Evolutionary conservation across 768 basidiomycete genomes (phyloP), one percentile per base, ranked within the genome.

Genomic region (Leccinum disarticulatum): DNA sequence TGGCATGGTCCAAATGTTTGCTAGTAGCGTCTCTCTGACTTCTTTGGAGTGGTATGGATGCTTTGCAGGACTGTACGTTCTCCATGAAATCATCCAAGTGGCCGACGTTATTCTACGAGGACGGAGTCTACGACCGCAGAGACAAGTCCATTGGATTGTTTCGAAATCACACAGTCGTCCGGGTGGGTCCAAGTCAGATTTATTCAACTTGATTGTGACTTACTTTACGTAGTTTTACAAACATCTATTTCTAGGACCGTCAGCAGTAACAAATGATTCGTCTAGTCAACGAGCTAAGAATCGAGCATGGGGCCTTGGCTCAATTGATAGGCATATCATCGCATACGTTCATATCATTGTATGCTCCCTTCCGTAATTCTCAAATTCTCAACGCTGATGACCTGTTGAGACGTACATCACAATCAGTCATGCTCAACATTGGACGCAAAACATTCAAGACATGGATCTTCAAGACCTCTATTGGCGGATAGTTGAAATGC

Each of bases 391-490:
- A 19, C 6, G 41, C 41, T 43, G n/a, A 43, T 10, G 14, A 43
- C n/a, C 41, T 9, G 17, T 36, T 5, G 4, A 59, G 53, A 38
- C 35, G 0, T 59, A 59, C 35, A 28, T 59, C 3, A 59, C 54
- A 15, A 2, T 59, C 19, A 59, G 58, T 33, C 53, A 55, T 11
- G 19, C 48, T 6, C 31, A 46, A 6, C 33, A 48, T 0, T 59
- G 54, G 58, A 58, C 58, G 1, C 33, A 25, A 7, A 50, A 1
- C 1, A 55, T 59, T 7, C 36, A 53, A 1, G 14, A 59, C 1
- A 59, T 59, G 58, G 36, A 59, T 19, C n/a, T 59, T 0, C 53
- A 55, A 38, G 53, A 59, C 7, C 52, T 59, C 2, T 59, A 33
- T 5, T 59, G 48, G 58, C 28, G 17, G 1, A 50, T 59, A 3